Percentiles rank a stretch among this genome's conserved stretches.
phyloP scores from a whole-genome alignment of 164 flowering plant genomes.

The Magnolia sinica region DNA sequence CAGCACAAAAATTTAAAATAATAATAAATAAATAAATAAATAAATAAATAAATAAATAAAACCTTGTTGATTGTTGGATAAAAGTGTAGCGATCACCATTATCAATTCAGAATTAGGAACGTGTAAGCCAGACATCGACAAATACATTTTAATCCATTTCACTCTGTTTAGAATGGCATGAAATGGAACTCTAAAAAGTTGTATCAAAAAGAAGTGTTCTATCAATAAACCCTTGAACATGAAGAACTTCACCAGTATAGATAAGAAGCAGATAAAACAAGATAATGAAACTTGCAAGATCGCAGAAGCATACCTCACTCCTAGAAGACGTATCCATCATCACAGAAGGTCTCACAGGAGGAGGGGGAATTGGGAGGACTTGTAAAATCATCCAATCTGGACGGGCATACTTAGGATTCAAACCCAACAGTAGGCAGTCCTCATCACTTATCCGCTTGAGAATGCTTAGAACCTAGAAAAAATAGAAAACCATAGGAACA shows the following conservation, averaged over 20 bases:
- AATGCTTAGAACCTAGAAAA: constrained; percentile 73
- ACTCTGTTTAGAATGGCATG: background rate
- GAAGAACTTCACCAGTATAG: background rate
- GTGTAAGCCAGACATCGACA: background rate
- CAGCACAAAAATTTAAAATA: no score
- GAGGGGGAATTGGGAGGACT: constrained; percentile 98
- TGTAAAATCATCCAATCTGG: constrained; percentile 99
- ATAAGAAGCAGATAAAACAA: no score
- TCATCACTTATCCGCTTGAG: constrained; percentile 95
- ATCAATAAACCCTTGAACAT: background rate
- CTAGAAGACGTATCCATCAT: constrained; percentile 99
- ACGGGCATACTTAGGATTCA: constrained; percentile 90
- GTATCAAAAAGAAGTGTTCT: background rate
- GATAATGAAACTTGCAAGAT: background rate
- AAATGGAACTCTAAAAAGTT: background rate
- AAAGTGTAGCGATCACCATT: background rate
- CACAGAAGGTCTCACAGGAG: constrained; percentile 99
- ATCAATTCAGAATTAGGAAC: background rate
- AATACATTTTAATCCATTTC: no score
- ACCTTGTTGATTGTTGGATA: background rate
- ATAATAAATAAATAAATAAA: no score
- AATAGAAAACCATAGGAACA: constrained; percentile 6
- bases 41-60: no score
- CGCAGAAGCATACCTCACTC: constrained; percentile 72
- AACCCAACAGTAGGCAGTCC: constrained; percentile 72